Conservation (phyloP, 306 rosid genomes). For the Citrullus mucosospermus region DNA sequence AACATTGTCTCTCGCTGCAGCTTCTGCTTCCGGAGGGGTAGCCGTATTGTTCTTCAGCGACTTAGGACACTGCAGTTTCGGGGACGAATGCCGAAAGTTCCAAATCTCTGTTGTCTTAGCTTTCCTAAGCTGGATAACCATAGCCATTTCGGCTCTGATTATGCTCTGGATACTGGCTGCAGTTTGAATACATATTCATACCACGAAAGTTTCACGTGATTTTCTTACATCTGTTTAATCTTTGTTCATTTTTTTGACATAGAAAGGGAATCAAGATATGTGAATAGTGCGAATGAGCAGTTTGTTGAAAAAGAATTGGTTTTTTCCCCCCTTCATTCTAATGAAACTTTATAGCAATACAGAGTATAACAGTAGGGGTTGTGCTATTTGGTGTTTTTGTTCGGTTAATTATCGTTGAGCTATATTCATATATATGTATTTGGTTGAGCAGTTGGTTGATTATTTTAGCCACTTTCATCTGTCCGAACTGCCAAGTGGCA, state of each 20-base stretch:
- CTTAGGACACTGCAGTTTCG: slow-evolving; percentile 44
- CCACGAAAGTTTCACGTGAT: neutral
- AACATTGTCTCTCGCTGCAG: slow-evolving; percentile 72
- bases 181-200: slow-evolving; percentile 24
- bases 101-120: slow-evolving; percentile 69
- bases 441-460: neutral
- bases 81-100: slow-evolving; percentile 52
- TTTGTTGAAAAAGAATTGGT: neutral
- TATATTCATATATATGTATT: neutral
- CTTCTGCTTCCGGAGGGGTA: slow-evolving; percentile 77
- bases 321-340: neutral
- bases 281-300: neutral
- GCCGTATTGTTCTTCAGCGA: slow-evolving; percentile 61
- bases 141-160: slow-evolving; percentile 52
- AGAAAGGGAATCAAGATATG: neutral
- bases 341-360: neutral
- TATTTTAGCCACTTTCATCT: neutral
- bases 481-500: neutral
- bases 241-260: neutral
- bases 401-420: too few relatives aligned
- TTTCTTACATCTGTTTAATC: neutral
- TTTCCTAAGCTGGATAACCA: slow-evolving; percentile 73
- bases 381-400: neutral
- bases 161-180: slow-evolving; percentile 92
- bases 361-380: neutral